Percentiles rank a stretch among this genome's conserved stretches.
These are phyloP conservation scores for Monilinia vaccinii-corymbosi DNA, from an alignment of 2,329 filamentous ascomycete species.

Conservation along the genomic window DNA sequence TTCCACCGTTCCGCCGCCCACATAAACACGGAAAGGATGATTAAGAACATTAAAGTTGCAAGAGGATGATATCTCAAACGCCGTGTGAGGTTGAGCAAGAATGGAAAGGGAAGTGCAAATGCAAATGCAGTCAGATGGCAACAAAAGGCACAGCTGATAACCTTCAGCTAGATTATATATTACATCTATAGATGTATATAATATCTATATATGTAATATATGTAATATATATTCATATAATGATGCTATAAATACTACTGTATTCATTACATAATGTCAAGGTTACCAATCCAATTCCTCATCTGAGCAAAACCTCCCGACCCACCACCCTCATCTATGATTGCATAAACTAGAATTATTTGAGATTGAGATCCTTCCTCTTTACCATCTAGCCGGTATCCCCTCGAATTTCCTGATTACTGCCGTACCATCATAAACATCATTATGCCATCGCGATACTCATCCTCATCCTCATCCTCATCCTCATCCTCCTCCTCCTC, in stretches of 20 bases:
- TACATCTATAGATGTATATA: no score
- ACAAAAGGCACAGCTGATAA: no score
- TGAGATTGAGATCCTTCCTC: constrained; percentile 8
- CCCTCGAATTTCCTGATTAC: not conserved
- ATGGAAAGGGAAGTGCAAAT: not conserved
- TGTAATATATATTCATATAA: no score
- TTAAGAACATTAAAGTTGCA: not conserved
- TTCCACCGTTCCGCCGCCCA: not conserved
- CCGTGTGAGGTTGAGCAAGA: not conserved
- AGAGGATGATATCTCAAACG: not conserved
- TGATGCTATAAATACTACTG: no score
- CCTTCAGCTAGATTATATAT: no score
- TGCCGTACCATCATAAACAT: not conserved
- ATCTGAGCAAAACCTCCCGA: no score
- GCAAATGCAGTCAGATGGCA: not conserved
- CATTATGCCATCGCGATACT: constrained; percentile 6
- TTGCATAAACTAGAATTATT: constrained; percentile 8
- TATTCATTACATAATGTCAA: no score
- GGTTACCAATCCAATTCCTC: no score
- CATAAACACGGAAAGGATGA: constrained; percentile 8
- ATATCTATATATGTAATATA: no score
- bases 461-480: not conserved
- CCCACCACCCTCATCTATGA: no score
- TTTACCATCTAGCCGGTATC: not conserved
- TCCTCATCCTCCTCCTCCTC: no score